Conservation (phyloP, 257 asterid species). For the Craterostigma plantagineum region DNA sequence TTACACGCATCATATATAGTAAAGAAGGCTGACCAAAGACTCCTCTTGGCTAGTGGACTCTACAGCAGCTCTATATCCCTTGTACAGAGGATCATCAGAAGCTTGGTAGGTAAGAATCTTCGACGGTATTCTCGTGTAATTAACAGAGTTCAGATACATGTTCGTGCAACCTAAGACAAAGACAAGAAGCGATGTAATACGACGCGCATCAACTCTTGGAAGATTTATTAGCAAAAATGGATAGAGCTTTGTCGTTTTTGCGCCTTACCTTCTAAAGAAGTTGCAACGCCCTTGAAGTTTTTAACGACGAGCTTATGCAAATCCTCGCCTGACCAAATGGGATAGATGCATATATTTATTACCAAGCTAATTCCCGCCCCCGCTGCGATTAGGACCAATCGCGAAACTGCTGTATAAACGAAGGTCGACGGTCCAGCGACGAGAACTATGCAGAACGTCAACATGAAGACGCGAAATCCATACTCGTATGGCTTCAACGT, state of each 20-base stretch:
- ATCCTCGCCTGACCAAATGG: conserved; percentile 6
- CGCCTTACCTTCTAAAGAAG: conserved; percentile 5
- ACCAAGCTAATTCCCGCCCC: conserved; percentile 2
- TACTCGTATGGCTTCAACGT: conserved; percentile 2
- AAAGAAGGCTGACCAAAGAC: conserved; percentile 33
- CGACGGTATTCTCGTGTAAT: conserved; percentile 67
- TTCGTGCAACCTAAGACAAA: no score
- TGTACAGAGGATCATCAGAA: conserved; percentile 76
- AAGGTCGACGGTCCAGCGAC: conserved; percentile 1
- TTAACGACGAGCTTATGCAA: conserved; percentile 5
- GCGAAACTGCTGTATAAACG: neutral
- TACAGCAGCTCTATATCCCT: conserved; percentile 71
- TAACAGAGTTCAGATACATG: no score
- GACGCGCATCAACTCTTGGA: no score
- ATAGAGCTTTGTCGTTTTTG: no score
- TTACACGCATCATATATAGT: neutral
- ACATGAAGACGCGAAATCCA: conserved; percentile 4
- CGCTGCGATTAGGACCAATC: neutral
- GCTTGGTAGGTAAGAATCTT: conserved; percentile 79
- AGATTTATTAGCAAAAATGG: no score
- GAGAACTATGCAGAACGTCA: conserved; percentile 4
- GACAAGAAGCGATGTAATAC: no score
- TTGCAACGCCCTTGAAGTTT: conserved; percentile 3
- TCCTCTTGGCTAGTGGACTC: conserved; percentile 93
- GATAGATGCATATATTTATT: neutral